Evolutionary conservation across 306 rosid species (phyloP), one percentile per base, ranked within the genome.

Genomic region (Hippophae tibetana): DNA sequence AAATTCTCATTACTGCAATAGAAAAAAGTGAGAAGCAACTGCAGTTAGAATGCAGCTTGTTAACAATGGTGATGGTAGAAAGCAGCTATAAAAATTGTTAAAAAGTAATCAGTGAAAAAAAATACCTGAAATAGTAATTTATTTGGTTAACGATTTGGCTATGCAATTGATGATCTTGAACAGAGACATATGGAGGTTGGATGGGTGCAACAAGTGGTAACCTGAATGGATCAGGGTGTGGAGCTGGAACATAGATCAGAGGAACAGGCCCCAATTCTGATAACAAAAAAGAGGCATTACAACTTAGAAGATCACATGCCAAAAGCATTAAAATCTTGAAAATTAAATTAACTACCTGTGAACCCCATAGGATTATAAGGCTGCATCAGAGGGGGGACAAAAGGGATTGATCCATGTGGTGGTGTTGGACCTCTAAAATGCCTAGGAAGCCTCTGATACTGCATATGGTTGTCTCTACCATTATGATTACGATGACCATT

Each of bases 41-140:
- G 8, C 43, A 42, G 74, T 78, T 70, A 81, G 38, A 31, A 50
- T 51, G 47, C 65, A 60, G 10, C 9, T 42, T 47, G 42, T 27
- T 60, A 44, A 13, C 60, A 58, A 38, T 49, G 63, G 23, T 65
- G 54, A 52, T 49, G 42, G 26, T 25, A 76, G 72, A 60, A 49
- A 8, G 52, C 12, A 26, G 41, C 11, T 8, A 12, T 53, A 46
- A 68, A 8, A 52, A 14, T 10, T 65, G 3, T 14, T 47, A 13
- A 52, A 54, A 54, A 47, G 12, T 13, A 52, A 54, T 49, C 23
- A 73, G 7, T 10, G 31, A 52, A 74, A 59, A 49, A 13, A 12
- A 64, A 26, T 75, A 88, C 99, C 99, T 92, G 81, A 87, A 92
- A 71, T 92, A 92, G 69, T 92, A 92, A 14, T 88, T 83, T 63